phyloP scores from a whole-genome alignment of 441 rosid genomes.

The Geranium incanum region DNA sequence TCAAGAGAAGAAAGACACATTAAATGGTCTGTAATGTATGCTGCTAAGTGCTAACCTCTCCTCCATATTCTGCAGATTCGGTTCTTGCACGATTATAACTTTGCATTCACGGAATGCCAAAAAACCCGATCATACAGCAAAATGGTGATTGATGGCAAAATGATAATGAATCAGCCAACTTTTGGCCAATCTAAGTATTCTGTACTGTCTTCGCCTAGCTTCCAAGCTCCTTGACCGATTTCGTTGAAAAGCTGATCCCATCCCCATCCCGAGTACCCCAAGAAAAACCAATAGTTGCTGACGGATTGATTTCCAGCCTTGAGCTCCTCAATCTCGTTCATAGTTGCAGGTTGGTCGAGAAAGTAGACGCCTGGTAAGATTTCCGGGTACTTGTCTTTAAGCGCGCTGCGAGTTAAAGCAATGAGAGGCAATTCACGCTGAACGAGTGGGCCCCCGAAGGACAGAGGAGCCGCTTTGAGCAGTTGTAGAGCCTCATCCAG shows the following conservation, averaged over 20 bases:
- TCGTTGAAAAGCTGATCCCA: conserved; percentile 71
- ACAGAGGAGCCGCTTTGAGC: conserved; percentile 61
- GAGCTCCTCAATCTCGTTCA: conserved; percentile 39
- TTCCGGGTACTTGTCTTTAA: conserved; percentile 33
- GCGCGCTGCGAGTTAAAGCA: conserved; percentile 46
- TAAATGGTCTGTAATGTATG: not conserved
- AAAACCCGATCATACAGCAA: not conserved
- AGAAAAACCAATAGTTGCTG: conserved; percentile 72
- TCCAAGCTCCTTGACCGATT: conserved; percentile 70
- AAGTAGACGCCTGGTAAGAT: conserved; percentile 65
- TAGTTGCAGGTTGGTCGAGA: conserved; percentile 52
- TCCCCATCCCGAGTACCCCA: conserved; percentile 79
- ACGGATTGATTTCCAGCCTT: conserved; percentile 41
- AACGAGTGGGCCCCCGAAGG: conserved; percentile 71
- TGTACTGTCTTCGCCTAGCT: conserved; percentile 26
- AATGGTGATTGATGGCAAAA: not conserved
- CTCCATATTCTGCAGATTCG: not conserved
- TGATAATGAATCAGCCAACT: not conserved
- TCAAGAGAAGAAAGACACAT: not conserved
- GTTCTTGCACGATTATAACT: not conserved
- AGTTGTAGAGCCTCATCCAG: conserved; percentile 43
- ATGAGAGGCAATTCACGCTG: conserved; percentile 51
- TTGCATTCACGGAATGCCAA: not conserved
- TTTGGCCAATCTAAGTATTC: conserved; percentile 47
- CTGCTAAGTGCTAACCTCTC: not conserved